phyloP scores from a whole-genome alignment of 2,329 filamentous ascomycete genomes.

The Delphinella strobiligena region DNA sequence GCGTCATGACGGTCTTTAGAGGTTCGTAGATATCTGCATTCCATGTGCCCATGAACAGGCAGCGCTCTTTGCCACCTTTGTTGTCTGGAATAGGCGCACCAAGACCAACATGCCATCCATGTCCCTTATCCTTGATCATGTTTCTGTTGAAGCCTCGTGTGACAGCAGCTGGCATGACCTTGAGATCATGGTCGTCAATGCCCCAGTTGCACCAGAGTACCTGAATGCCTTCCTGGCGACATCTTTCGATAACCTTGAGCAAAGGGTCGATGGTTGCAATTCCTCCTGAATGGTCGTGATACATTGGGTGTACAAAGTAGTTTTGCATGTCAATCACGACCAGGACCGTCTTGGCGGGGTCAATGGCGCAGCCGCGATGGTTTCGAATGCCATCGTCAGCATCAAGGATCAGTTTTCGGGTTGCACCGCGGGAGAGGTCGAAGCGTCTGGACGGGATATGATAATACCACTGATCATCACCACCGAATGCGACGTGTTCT shows the following conservation, averaged over 20 bases:
- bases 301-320: conserved; percentile 17
- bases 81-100: conserved; percentile 24
- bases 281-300: conserved; percentile 18
- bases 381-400: conserved; percentile 28
- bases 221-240: conserved; percentile 27
- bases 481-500: conserved; percentile 29
- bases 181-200: conserved; percentile 25
- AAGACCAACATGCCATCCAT: conserved; percentile 30
- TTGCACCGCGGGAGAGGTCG: conserved; percentile 27
- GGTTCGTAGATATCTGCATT: conserved; percentile 31
- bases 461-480: conserved; percentile 30
- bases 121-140: conserved; percentile 18
- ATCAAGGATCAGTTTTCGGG: conserved; percentile 25
- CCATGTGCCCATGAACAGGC: conserved; percentile 30
- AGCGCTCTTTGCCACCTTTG: conserved; percentile 27
- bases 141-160: conserved; percentile 28
- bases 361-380: conserved; percentile 29
- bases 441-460: conserved; percentile 28
- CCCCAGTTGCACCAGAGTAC: conserved; percentile 32
- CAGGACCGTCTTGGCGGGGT: conserved; percentile 22
- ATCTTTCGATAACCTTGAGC: conserved; percentile 26
- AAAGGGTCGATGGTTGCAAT: conserved; percentile 25
- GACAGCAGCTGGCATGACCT: conserved; percentile 29
- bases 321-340: conserved; percentile 23
- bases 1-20: conserved; percentile 23